Base-by-base conservation (phyloP, 805 yeast species). In the Candida rishiriensis region DNA sequence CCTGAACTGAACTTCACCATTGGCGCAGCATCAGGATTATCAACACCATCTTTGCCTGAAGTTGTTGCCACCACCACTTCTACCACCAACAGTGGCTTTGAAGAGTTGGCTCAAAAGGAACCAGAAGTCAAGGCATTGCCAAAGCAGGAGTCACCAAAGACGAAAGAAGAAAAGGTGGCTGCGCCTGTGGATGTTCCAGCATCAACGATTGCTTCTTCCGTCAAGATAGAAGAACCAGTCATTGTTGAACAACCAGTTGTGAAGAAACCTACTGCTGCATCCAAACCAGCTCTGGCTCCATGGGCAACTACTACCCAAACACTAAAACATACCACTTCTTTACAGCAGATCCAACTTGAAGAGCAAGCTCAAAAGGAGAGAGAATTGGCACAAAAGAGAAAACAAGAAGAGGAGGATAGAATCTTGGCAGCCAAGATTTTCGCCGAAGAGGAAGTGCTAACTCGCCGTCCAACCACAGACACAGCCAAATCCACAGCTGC, bases 321-420 rank as follows among this genome's bases (percentile, higher is more conserved):
- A 10, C 50, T 52, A 17, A 59, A 57, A 12, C 74, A 77, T 29
- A 62, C 65, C 36, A 78, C 78, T 59, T 71, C 85, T 1, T 67
- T 81, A 47, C 80, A 78, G 15, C 84, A 81, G 46, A 80, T 81
- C 46, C 85, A 79, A 56, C 71, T 66, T 46, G 86, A 81, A 62
- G 84, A 80, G 60, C 52, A 60, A 10, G 51, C 49, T 11, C 54
- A 48, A 34, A 51, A 45, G 21, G 42, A 46, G 31, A 41, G 29
- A 33, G 56, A 47, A 40, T 21, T 40, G 17, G 51, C 55, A 15
- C 30, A 44, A 32, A 49, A 49, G 40, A 43, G 48, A 40, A 53
- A 49, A 32, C 36, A 49, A 36, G 57, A 51, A 37, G 62, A 58
- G 36, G 47, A 53, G 28, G 60, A 53, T 36, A 54, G 54, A 40